A percentile compares a stretch with the other conserved stretches of the same genome.
phyloP scores from a whole-genome alignment of 2,329 filamentous ascomycete genomes.

The Colletotrichum horii region DNA sequence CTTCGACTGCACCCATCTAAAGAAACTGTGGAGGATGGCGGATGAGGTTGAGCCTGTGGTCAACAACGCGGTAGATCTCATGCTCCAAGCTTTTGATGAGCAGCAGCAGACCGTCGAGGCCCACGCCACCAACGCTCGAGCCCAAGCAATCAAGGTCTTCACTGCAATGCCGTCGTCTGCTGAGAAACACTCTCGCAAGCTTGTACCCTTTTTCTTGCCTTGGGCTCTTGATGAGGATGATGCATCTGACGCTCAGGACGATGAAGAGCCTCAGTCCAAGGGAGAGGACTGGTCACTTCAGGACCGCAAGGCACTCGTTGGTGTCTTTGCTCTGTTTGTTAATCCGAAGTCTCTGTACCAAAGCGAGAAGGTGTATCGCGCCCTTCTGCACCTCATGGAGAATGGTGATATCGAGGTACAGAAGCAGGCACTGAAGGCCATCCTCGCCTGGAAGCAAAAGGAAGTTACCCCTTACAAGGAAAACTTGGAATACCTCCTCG shows the following conservation, averaged over 20 bases:
- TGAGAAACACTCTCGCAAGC: constrained; percentile 82
- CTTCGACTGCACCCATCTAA: constrained; percentile 84
- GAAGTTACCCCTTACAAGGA: constrained; percentile 81
- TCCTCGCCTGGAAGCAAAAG: constrained; percentile 88
- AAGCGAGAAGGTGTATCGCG: constrained; percentile 75
- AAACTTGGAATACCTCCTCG: constrained; percentile 83
- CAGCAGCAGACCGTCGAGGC: constrained; percentile 61
- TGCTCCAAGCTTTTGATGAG: constrained; percentile 68
- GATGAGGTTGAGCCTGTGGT: constrained; percentile 57
- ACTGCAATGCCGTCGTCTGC: constrained; percentile 75
- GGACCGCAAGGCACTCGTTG: constrained; percentile 84
- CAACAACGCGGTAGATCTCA: constrained; percentile 58
- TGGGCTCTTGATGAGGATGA: constrained; percentile 70
- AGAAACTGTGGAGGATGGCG: constrained; percentile 59
- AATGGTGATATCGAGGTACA: constrained; percentile 94
- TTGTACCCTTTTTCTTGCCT: constrained; percentile 85
- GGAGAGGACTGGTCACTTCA: constrained; percentile 69
- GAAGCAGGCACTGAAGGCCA: constrained; percentile 80
- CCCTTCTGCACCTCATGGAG: constrained; percentile 75
- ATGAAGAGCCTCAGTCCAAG: constrained; percentile 46
- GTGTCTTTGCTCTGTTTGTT: constrained; percentile 81
- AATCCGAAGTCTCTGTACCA: constrained; percentile 88
- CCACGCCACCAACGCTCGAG: constrained; percentile 64
- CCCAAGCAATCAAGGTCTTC: constrained; percentile 81
- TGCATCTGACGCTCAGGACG: constrained; percentile 41